A percentile compares a stretch with the other conserved stretches of the same genome.
phyloP scores from a whole-genome alignment of 2,329 filamentous ascomycete species.

The Exutisphaerella laricina region DNA sequence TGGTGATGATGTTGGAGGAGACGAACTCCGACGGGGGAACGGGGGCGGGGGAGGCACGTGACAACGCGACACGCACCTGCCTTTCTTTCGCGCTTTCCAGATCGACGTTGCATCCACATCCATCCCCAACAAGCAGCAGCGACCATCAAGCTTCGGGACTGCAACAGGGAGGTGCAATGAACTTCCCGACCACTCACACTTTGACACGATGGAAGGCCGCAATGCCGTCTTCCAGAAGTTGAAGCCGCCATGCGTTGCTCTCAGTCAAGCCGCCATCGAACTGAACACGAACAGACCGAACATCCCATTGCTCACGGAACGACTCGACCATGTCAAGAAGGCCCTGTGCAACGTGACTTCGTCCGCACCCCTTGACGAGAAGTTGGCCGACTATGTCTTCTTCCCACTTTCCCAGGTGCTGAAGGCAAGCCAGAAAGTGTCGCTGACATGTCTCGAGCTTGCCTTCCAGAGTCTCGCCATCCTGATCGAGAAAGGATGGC shows the following conservation, averaged over 20 bases:
- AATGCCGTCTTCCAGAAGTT: slow-evolving; percentile 46
- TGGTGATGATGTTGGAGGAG: too few relatives aligned
- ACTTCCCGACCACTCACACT: slow-evolving; percentile 12
- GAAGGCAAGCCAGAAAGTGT: slow-evolving; percentile 65
- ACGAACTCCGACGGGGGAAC: too few relatives aligned
- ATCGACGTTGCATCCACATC: too few relatives aligned
- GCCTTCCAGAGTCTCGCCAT: slow-evolving; percentile 69
- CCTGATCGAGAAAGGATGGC: slow-evolving; percentile 76
- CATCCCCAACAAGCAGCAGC: not conserved
- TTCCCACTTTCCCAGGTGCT: slow-evolving; percentile 88
- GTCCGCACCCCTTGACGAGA: slow-evolving; percentile 59
- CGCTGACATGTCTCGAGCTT: slow-evolving; percentile 67
- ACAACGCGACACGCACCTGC: not conserved
- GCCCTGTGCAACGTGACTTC: slow-evolving; percentile 33
- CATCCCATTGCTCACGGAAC: slow-evolving; percentile 45
- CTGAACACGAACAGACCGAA: slow-evolving; percentile 40
- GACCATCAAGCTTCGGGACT: too few relatives aligned
- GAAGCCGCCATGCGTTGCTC: slow-evolving; percentile 53
- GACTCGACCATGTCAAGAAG: slow-evolving; percentile 43
- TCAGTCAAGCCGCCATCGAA: slow-evolving; percentile 50
- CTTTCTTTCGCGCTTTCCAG: not conserved
- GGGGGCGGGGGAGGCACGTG: too few relatives aligned
- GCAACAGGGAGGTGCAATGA: slow-evolving; percentile 7
- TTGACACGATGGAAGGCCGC: slow-evolving; percentile 28
- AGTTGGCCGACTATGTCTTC: slow-evolving; percentile 89